Percentiles rank a stretch among this genome's conserved stretches.
These are phyloP conservation scores for Oenanthe javanica DNA, from an alignment of 140 eudicot genomes.

Conservation along the genomic window DNA sequence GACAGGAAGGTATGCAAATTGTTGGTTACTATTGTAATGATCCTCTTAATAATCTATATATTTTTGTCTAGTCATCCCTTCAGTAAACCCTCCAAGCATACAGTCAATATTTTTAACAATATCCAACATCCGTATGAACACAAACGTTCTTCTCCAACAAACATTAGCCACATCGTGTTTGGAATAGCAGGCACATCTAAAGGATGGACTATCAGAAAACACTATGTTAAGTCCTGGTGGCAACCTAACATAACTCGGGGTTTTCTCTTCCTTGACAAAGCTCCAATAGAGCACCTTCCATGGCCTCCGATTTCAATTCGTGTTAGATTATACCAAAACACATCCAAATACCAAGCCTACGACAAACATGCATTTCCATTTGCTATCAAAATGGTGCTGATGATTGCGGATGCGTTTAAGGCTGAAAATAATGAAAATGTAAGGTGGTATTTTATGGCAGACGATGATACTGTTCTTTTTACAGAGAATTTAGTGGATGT, in stretches of 20 bases:
- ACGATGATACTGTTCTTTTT: conserved; percentile 63
- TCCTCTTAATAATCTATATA: conserved; percentile 24
- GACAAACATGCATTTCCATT: conserved; percentile 26
- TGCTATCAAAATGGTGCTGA: conserved; percentile 34
- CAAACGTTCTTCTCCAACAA: conserved; percentile 30
- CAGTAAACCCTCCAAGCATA: conserved; percentile 26
- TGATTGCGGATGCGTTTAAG: conserved; percentile 35
- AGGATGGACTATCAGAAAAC: conserved; percentile 31
- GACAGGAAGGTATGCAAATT: conserved; percentile 22
- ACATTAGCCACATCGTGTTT: conserved; percentile 42
- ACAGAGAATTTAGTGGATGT: conserved; percentile 48
- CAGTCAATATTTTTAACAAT: conserved; percentile 19
- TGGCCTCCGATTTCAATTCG: conserved; percentile 58
- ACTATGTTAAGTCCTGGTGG: conserved; percentile 65
- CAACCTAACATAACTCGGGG: conserved; percentile 43
- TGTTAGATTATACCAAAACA: conserved; percentile 30
- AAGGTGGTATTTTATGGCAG: conserved; percentile 68
- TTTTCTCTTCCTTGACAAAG: conserved; percentile 35
- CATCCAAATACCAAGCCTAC: conserved; percentile 20
- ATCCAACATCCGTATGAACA: conserved; percentile 7
- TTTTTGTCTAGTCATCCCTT: conserved; percentile 26
- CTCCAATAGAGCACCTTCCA: conserved; percentile 39
- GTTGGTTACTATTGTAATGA: conserved; percentile 14
- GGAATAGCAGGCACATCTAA: conserved; percentile 38
- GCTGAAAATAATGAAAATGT: conserved; percentile 17